A percentile compares a stretch with the other conserved stretches of the same genome.
phyloP scores from a whole-genome alignment of 352 stramenopile genomes.

The Phytophthora foliorum region DNA sequence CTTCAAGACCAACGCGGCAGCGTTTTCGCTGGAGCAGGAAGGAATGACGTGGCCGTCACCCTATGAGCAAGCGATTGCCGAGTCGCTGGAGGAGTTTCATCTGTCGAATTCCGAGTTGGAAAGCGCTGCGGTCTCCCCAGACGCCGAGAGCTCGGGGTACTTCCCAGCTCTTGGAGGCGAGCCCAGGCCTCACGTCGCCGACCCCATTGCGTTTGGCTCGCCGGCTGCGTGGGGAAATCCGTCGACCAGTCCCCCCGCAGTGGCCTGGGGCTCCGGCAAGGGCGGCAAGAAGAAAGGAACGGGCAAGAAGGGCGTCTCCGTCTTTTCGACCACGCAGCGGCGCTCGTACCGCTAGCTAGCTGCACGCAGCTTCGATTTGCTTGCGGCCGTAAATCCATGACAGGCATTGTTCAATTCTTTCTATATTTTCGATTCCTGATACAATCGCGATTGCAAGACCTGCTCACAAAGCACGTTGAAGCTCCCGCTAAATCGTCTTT shows the following conservation, averaged over 20 bases:
- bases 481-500: not conserved
- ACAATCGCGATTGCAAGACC: not conserved
- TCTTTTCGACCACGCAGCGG: conserved; percentile 81
- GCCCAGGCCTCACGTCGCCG: conserved; percentile 1
- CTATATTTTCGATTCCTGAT: conserved; percentile 5
- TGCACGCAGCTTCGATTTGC: conserved; percentile 13
- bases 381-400: conserved; percentile 15
- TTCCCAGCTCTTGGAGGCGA: conserved; percentile 65
- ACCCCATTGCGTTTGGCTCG: conserved; percentile 37
- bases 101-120: conserved; percentile 35
- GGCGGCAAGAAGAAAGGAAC: conserved; percentile 69
- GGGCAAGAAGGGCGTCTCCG: conserved; percentile 73
- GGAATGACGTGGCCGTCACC: conserved; percentile 66
- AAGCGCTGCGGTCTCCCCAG: conserved; percentile 8
- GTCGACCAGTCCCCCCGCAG: conserved; percentile 39
- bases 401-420: conserved; percentile 27
- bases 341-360: conserved; percentile 69
- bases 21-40: conserved; percentile 70
- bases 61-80: conserved; percentile 53
- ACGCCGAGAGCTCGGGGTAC: conserved; percentile 72
- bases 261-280: conserved; percentile 41
- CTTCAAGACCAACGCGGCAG: conserved; percentile 38
- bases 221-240: conserved; percentile 57
- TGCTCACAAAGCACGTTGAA: conserved; percentile 13
- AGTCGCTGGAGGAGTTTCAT: conserved; percentile 55